Conservation (phyloP, 208 protist species). For the Leishmania martiniquensis region DNA sequence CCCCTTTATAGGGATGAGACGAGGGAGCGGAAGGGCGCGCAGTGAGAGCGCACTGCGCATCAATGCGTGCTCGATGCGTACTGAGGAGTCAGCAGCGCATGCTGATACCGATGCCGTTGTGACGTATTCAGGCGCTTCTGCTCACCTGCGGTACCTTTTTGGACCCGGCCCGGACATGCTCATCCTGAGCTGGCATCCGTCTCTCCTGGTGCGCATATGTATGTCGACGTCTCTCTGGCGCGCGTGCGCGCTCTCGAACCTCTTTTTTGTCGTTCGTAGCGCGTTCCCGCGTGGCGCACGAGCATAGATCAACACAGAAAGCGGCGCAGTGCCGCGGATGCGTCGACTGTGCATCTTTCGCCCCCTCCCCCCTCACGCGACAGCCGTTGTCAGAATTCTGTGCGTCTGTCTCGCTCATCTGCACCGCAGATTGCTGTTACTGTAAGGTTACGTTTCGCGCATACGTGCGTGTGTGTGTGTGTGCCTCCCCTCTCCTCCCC, state of each 20-base stretch:
- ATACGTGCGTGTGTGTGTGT: not conserved
- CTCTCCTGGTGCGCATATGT: not conserved
- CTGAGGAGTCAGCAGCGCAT: not conserved
- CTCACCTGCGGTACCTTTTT: not conserved
- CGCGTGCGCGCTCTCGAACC: too few species aligned
- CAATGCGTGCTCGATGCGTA: not conserved
- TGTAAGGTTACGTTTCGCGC: not conserved
- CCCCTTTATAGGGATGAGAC: slow-evolving; percentile 8
- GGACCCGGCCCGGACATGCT: not conserved
- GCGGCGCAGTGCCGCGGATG: not conserved
- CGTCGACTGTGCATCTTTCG: not conserved
- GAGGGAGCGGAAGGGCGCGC: not conserved
- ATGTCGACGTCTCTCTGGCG: not conserved
- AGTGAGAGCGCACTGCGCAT: not conserved
- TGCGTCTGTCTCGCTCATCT: not conserved
- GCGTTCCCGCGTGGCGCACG: not conserved
- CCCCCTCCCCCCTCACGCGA: not conserved
- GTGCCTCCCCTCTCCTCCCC: not conserved
- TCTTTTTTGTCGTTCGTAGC: not conserved
- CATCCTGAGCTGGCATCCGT: not conserved
- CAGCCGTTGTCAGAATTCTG: not conserved
- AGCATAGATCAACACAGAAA: too few species aligned
- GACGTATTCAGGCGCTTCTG: not conserved
- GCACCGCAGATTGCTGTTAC: not conserved
- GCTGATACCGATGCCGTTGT: not conserved